Evolutionary conservation across 2,329 filamentous ascomycete genomes (phyloP), one percentile per base, ranked within the genome.

Genomic region (Aspergillus flavus): DNA sequence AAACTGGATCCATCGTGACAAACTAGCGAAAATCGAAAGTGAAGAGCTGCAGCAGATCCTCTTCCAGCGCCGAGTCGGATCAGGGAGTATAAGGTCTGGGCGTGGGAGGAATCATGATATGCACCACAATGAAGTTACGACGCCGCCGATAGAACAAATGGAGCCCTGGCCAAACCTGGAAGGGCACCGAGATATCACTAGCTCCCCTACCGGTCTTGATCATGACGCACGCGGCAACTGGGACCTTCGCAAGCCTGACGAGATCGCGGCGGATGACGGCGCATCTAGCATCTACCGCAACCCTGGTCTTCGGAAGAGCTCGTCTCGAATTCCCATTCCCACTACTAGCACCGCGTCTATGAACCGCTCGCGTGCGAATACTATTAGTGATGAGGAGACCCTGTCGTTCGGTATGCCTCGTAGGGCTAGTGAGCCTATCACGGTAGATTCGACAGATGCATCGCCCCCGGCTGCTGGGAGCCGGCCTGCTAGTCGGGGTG

Each of bases 241-340:
- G 87, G 92, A 96, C 75, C 81, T 94, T 60, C 86, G 91, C 62
- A 85, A 87, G 23, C 90, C 91, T 2, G 91, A 94, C 69, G 93
- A 97, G 74, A 90, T 92, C 65, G 89, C 90, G 30, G 80, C 82
- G 11, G 82, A 86, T 39, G 63, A 74, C 68, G 63, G 59, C 48
- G 68, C 76, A 11, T 73, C 52, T 81, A 87, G 70, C 83, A 86
- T 75, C 78, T 86, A 73, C 80, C 69, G 77, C 80, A 72, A 86
- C 78, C 78, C 85, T 70, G 68, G 80, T 75, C 67, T 84, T 75
- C 72, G 90, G 85, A 79, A 86, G 83, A 81, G 86, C 80, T 81
- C 86, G 4, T 97, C 94, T 52, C 89, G 92, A 59, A 97, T 99
- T 74, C 95, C 95, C 1, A 85, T 98, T 43, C 89, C 93, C 34